Evolutionary conservation across 257 asterid species (phyloP), one percentile per base, ranked within the genome.

Genomic region (Solanum pinnatisectum): DNA sequence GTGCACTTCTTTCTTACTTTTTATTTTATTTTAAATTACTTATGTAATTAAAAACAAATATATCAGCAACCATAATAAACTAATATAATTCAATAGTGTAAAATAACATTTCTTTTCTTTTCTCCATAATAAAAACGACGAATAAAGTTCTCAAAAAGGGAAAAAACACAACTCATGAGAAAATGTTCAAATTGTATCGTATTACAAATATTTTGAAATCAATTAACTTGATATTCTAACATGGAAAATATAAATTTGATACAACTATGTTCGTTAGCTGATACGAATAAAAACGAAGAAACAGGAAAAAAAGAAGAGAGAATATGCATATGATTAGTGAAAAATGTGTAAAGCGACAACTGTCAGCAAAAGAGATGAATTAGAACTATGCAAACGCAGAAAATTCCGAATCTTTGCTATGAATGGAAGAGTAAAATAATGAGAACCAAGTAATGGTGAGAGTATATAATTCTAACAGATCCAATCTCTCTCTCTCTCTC

Each of bases 381-480:
- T 46, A 81, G 42, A 27, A 46, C 85, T 8, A 33, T 16, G 37
- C 10, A 39, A 36, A 27, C 70, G 78, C 88, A 37, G 23, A 60
- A 84, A 71, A 86, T 84, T 82, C 60, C 56, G 87, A 86, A 86
- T 89, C 83, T 88, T 88, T 23, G 59, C 37, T 8, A 15, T 7
- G 52, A 73, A n/a, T 74, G 65, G 65, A 79, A 88, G 84, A 33
- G 30, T 14, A 20, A 44, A 77, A 74, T 36, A 77, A 77, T 77
- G 36, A 44, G 60, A 56, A 56, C 65, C 65, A 56, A 56, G 65
- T 56, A 59, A 59, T 59, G 67, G 67, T 59, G 25, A 59, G 67
- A 59, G 25, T 59, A 20, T 20, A 59, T 59, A 59, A 59, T 20
- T 59, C 67, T 59, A 7, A 90, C 85, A 92, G 93, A 90, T 91